These are phyloP conservation scores for Aphanomyces cochlioides DNA, from an alignment of 352 stramenopile genomes.

Conservation along the genomic window DNA sequence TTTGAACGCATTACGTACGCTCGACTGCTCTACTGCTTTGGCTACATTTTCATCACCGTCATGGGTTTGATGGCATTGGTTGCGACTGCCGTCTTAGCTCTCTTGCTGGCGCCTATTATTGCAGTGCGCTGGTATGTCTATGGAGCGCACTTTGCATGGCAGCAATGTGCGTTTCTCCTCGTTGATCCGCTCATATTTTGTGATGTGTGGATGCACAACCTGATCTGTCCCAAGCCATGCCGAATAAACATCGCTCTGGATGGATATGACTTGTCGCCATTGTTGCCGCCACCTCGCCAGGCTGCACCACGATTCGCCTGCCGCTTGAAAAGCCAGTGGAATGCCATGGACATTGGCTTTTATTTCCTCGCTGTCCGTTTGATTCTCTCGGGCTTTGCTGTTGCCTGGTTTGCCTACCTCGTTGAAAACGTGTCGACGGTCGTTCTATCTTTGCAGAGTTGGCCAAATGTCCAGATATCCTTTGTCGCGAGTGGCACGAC, in stretches of 20 bases:
- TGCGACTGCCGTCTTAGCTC: background rate
- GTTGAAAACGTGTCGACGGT: background rate
- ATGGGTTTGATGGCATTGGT: background rate
- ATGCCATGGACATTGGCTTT: background rate
- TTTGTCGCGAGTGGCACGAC: background rate
- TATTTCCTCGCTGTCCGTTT: background rate
- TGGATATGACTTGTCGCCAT: background rate
- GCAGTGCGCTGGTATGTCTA: constrained; percentile 1
- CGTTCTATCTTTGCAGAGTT: background rate
- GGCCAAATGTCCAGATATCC: background rate
- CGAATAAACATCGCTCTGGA: background rate
- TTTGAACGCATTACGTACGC: background rate
- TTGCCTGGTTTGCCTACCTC: background rate
- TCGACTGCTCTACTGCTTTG: background rate
- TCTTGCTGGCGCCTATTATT: background rate
- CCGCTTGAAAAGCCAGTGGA: background rate
- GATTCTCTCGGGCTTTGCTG: background rate
- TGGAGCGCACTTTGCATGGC: background rate
- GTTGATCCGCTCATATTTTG: constrained; percentile 1
- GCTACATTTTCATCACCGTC: background rate
- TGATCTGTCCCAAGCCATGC: background rate
- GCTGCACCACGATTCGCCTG: background rate
- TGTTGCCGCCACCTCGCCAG: background rate
- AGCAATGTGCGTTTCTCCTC: background rate
- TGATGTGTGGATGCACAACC: constrained; percentile 1